Conservation (phyloP, 352 stramenopile species). For the Phytophthora melonis region DNA sequence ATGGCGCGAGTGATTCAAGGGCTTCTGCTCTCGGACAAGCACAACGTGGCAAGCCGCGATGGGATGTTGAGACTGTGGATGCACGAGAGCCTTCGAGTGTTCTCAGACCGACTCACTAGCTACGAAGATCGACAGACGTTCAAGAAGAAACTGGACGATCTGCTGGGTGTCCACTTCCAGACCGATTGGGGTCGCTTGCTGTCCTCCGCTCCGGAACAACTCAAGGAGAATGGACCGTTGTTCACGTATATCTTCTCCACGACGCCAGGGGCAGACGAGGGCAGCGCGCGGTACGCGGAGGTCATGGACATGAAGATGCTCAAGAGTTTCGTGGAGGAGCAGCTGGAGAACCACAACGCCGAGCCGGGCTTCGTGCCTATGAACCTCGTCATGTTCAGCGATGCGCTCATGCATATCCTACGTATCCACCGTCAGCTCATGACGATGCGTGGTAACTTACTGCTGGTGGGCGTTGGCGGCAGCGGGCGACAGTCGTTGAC, state of each 20-base stretch:
- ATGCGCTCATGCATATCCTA: slow-evolving; percentile 91
- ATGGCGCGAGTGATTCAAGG: slow-evolving; percentile 92
- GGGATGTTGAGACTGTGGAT: slow-evolving; percentile 89
- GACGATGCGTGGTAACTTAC: slow-evolving; percentile 90
- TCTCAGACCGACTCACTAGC: slow-evolving; percentile 92
- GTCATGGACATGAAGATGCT: slow-evolving; percentile 88
- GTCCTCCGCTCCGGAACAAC: slow-evolving; percentile 57
- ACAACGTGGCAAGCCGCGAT: slow-evolving; percentile 75
- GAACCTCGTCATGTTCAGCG: slow-evolving; percentile 93
- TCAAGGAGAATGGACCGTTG: slow-evolving; percentile 84
- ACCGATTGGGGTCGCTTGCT: slow-evolving; percentile 81
- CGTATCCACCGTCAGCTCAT: slow-evolving; percentile 92
- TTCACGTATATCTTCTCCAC: slow-evolving; percentile 86
- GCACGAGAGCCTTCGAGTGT: slow-evolving; percentile 92
- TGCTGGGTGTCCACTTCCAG: slow-evolving; percentile 81
- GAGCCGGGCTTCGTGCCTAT: slow-evolving; percentile 90
- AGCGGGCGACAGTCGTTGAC: slow-evolving; percentile 92
- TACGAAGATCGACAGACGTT: slow-evolving; percentile 91
- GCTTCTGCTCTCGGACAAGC: slow-evolving; percentile 77
- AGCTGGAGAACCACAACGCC: slow-evolving; percentile 93
- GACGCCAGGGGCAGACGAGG: slow-evolving; percentile 33
- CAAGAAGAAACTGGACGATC: slow-evolving; percentile 85
- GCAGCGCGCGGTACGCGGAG: slow-evolving; percentile 73
- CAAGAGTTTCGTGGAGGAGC: slow-evolving; percentile 91
- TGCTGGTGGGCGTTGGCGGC: slow-evolving; percentile 93